Conservation (phyloP, 2,329 filamentous ascomycete genomes). For the Fusarium nematophilum region DNA sequence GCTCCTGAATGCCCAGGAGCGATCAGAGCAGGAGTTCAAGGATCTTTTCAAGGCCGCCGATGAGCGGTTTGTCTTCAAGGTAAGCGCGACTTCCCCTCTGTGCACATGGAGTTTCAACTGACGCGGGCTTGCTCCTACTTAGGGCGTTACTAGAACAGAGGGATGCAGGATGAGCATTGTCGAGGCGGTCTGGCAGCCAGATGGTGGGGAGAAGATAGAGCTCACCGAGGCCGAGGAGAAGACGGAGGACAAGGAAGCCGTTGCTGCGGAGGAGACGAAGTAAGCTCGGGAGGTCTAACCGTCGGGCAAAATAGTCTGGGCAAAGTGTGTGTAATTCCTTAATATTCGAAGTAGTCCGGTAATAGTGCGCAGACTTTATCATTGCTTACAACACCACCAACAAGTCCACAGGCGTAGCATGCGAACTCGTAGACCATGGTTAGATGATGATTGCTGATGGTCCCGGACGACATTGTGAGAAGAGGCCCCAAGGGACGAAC, state of each 20-base stretch:
- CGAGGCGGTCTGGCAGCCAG: constrained; percentile 59
- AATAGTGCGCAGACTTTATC: no score
- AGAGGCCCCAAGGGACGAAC: no score
- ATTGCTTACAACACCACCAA: no score
- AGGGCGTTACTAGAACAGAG: constrained; percentile 55
- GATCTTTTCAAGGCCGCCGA: constrained; percentile 57
- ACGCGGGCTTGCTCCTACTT: neutral
- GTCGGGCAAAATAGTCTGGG: no score
- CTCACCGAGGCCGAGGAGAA: neutral
- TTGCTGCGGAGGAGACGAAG: neutral
- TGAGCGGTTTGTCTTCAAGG: constrained; percentile 57
- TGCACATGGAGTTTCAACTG: no score
- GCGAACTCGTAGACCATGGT: no score
- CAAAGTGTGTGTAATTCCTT: no score
- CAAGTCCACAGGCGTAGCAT: no score
- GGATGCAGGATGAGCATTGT: constrained; percentile 61
- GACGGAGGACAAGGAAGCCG: neutral
- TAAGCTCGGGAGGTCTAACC: no score
- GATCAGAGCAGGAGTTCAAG: constrained; percentile 58
- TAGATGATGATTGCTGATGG: no score
- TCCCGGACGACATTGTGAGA: no score
- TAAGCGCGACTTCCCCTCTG: constrained; percentile 24
- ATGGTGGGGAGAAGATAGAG: constrained; percentile 16
- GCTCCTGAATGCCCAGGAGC: constrained; percentile 63
- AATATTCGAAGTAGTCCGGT: no score